Conservation (phyloP, 2,329 filamentous ascomycete genomes). For the Cercospora sp. region DNA sequence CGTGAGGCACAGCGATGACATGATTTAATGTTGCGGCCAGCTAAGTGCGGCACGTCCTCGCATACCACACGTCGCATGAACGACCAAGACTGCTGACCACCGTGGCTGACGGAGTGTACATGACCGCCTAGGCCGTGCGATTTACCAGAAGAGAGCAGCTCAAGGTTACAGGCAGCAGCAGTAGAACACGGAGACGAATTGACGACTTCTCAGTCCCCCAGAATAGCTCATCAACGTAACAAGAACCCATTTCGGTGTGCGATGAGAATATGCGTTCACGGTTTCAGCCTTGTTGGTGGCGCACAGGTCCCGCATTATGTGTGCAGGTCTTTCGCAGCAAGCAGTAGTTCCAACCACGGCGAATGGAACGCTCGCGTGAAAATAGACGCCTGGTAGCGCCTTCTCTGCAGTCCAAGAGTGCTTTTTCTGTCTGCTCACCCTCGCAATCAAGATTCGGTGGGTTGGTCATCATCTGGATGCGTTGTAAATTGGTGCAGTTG, state of each 20-base stretch:
- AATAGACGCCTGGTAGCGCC: neutral
- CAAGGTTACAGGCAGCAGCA: neutral
- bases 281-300: constrained; percentile 15
- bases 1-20: neutral
- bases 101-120: neutral
- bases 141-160: neutral
- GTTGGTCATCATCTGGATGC: neutral
- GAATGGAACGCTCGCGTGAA: neutral
- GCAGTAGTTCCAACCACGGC: neutral
- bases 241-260: neutral
- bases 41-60: neutral
- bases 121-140: neutral
- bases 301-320: neutral
- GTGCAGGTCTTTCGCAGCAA: neutral
- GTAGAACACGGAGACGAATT: neutral
- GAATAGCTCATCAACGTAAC: constrained; percentile 1
- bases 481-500: neutral
- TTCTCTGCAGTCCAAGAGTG: neutral
- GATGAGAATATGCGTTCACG: neutral
- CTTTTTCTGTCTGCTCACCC: neutral
- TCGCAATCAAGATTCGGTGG: neutral
- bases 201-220: neutral
- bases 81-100: neutral
- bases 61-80: neutral
- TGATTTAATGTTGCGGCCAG: neutral